Conservation (phyloP, 2,329 filamentous ascomycete genomes). For the Alternaria arbusti region DNA sequence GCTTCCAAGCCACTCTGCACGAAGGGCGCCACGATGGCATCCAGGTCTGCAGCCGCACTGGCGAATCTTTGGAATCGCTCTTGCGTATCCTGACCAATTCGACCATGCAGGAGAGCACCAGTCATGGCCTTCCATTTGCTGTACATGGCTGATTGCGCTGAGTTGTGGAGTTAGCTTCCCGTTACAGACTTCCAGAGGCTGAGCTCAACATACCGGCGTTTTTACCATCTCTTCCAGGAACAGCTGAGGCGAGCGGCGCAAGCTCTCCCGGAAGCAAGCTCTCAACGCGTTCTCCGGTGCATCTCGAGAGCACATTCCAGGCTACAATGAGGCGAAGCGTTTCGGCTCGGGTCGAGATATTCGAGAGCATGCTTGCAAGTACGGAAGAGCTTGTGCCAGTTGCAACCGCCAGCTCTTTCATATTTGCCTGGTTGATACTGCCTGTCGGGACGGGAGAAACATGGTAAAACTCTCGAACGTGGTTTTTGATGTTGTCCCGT, state of each 20-base stretch:
- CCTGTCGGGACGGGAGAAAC: constrained; percentile 1
- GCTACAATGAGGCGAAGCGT: constrained; percentile 24
- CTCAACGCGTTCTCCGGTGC: constrained; percentile 10
- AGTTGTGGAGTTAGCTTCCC: neutral
- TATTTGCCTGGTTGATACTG: constrained; percentile 6
- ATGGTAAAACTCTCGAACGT: constrained; percentile 30
- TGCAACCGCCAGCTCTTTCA: constrained; percentile 15
- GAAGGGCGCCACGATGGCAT: constrained; percentile 32
- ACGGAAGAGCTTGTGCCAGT: constrained; percentile 10
- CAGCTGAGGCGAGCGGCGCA: neutral
- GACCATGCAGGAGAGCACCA: constrained; percentile 22
- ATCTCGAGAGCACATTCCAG: constrained; percentile 24
- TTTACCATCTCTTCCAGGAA: neutral
- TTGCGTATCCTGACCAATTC: constrained; percentile 6
- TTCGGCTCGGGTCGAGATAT: constrained; percentile 16
- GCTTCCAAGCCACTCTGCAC: constrained; percentile 19
- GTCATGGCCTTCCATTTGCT: constrained; percentile 38
- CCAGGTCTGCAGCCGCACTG: constrained; percentile 18
- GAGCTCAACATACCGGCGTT: neutral
- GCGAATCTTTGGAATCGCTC: constrained; percentile 11
- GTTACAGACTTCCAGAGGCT: neutral
- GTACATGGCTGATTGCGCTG: constrained; percentile 21
- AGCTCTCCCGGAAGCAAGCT: constrained; percentile 26
- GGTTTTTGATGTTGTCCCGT: constrained; percentile 35
- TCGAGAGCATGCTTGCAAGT: constrained; percentile 3